A percentile compares a stretch with the other conserved stretches of the same genome.
Evolutionary conservation across 305 asterid genomes (phyloP).

Genomic region (Rubia balearica): DNA sequence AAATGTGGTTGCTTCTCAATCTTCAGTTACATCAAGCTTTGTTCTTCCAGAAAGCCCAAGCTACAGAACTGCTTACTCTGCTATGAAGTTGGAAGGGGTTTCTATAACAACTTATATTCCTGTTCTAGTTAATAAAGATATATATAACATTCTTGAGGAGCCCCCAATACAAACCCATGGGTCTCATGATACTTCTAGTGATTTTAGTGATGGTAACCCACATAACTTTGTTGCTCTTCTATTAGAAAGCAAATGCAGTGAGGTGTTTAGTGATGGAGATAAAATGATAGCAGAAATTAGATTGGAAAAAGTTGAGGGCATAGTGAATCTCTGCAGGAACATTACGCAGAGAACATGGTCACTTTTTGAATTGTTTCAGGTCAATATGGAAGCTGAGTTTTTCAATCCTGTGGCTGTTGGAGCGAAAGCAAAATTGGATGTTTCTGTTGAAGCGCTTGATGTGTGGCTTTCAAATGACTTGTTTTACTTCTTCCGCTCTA

Average conservation of each 20-base stretch:
- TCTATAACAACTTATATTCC: conserved; percentile 60
- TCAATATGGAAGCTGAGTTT: conserved; percentile 53
- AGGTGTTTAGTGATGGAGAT: conserved; percentile 48
- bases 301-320: conserved; percentile 50
- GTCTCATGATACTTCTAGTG: conserved; percentile 31
- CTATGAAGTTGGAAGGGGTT: conserved; percentile 46
- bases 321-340: conserved; percentile 41
- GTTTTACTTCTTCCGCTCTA: conserved; percentile 46
- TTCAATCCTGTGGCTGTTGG: conserved; percentile 31
- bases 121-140: conserved; percentile 38
- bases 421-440: conserved; percentile 35
- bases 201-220: conserved; percentile 33
- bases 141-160: conserved; percentile 29
- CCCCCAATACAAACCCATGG: conserved; percentile 26
- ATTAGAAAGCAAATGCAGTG: conserved; percentile 45
- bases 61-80: conserved; percentile 28
- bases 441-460: conserved; percentile 56
- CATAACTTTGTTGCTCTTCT: conserved; percentile 48
- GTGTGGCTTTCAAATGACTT: conserved; percentile 63
- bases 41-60: conserved; percentile 22
- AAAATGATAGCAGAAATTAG: conserved; percentile 38
- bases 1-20: conserved; percentile 20
- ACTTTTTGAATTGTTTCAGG: conserved; percentile 59
- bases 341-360: conserved; percentile 53
- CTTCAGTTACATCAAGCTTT: conserved; percentile 22